Evolutionary conservation across 1,139 yeast genomes (phyloP).

Genomic region (Sugiyamaella pinicola): DNA sequence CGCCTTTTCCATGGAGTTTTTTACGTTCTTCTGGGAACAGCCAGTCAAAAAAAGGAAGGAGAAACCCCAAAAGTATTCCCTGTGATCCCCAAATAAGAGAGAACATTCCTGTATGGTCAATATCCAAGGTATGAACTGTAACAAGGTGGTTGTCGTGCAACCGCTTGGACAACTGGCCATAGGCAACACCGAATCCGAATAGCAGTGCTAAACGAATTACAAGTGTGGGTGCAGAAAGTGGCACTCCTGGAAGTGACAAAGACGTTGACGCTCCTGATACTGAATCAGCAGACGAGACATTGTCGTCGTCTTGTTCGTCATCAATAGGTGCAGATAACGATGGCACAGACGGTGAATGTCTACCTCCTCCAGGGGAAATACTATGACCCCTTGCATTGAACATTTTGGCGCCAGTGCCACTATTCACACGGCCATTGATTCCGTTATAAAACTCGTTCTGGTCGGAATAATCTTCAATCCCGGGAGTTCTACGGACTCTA

Average conservation of each 20-base stretch:
- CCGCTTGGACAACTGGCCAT: slow-evolving; percentile 41
- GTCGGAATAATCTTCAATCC: slow-evolving; percentile 11
- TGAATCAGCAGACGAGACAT: not conserved
- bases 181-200: slow-evolving; percentile 40
- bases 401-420: not conserved
- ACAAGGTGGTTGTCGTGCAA: slow-evolving; percentile 43
- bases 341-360: slow-evolving; percentile 12
- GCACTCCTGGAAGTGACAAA: slow-evolving; percentile 23
- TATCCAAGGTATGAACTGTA: slow-evolving; percentile 37
- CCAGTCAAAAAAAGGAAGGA: slow-evolving; percentile 64
- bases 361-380: not conserved
- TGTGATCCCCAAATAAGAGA: slow-evolving; percentile 50
- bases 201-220: slow-evolving; percentile 32
- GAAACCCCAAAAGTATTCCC: slow-evolving; percentile 64
- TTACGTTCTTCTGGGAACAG: slow-evolving; percentile 44
- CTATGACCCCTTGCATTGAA: not conserved
- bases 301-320: slow-evolving; percentile 7
- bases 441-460: slow-evolving; percentile 7
- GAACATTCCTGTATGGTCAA: slow-evolving; percentile 32
- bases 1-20: slow-evolving; percentile 32
- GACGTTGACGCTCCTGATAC: slow-evolving; percentile 12
- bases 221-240: slow-evolving; percentile 30
- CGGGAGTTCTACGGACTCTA: slow-evolving; percentile 2
- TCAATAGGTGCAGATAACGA: not conserved
- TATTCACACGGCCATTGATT: slow-evolving; percentile 9